phyloP scores from a whole-genome alignment of 805 yeast genomes.

The Lachancea nothofagi region DNA sequence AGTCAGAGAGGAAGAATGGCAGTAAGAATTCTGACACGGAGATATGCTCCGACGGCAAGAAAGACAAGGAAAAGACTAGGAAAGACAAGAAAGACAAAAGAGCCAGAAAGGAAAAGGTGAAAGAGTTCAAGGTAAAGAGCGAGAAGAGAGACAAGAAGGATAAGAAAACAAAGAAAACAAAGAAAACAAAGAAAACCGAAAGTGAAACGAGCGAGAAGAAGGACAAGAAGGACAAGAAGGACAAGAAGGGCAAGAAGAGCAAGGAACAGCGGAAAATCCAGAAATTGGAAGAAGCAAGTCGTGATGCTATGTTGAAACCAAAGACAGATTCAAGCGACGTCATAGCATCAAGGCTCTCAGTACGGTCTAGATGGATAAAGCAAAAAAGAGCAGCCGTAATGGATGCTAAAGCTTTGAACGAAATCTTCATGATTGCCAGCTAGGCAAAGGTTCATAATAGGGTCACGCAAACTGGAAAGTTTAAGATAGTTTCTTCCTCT shows the following conservation, averaged over 20 bases:
- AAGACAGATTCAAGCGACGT: slow-evolving; percentile 29
- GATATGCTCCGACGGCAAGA: too few relatives aligned
- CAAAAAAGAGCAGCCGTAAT: slow-evolving; percentile 88
- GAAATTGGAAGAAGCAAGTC: slow-evolving; percentile 19
- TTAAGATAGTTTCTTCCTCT: too few relatives aligned
- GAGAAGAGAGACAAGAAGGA: slow-evolving; percentile 13
- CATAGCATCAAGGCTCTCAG: slow-evolving; percentile 55
- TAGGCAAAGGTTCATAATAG: slow-evolving; percentile 1
- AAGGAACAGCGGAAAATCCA: slow-evolving; percentile 26
- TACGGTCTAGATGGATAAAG: slow-evolving; percentile 79
- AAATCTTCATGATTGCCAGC: slow-evolving; percentile 81
- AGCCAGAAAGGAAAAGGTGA: slow-evolving; percentile 10
- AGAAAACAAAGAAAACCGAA: slow-evolving; percentile 19
- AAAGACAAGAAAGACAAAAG: slow-evolving; percentile 21
- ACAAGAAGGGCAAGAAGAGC: slow-evolving; percentile 27
- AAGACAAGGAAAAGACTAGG: slow-evolving; percentile 29
- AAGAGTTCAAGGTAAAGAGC: too few relatives aligned
- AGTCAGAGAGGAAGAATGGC: slow-evolving; percentile 25
- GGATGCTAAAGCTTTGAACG: slow-evolving; percentile 85
- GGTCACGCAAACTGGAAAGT: too few relatives aligned
- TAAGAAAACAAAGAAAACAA: slow-evolving; percentile 24
- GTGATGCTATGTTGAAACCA: slow-evolving; percentile 40
- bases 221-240: slow-evolving; percentile 31
- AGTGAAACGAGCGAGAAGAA: slow-evolving; percentile 27
- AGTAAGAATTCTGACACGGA: slow-evolving; percentile 26